phyloP scores from a whole-genome alignment of 75 land plant species.

The Cunninghamia lanceolata region DNA sequence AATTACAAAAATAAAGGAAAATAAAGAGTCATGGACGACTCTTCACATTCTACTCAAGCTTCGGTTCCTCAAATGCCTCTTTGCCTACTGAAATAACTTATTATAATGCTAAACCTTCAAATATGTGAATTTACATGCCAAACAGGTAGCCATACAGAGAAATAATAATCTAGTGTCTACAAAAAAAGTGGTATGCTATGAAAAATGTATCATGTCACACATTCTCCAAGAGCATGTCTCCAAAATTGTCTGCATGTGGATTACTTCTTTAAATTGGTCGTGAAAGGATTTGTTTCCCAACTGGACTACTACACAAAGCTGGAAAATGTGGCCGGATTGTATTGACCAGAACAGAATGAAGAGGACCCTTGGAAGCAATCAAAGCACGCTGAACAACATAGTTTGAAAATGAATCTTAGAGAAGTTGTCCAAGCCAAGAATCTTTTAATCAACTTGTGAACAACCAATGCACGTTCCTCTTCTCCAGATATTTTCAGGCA shows the following conservation, averaged over 20 bases:
- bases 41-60: too few relatives aligned
- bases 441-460: conserved; percentile 18
- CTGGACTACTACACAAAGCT: conserved; percentile 34
- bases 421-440: conserved; percentile 17
- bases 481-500: conserved; percentile 20
- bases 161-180: neutral
- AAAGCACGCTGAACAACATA: conserved; percentile 31
- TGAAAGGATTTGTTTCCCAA: conserved; percentile 39
- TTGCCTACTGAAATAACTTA: neutral
- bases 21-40: too few relatives aligned
- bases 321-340: conserved; percentile 40
- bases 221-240: neutral
- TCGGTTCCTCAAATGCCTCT: too few relatives aligned
- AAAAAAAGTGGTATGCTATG: neutral
- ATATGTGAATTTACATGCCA: conserved; percentile 10
- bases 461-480: conserved; percentile 10
- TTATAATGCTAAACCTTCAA: neutral
- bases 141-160: neutral
- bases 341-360: conserved; percentile 31
- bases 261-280: conserved; percentile 40
- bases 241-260: neutral
- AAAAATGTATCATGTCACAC: neutral
- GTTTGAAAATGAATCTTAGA: conserved; percentile 26
- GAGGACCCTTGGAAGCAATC: conserved; percentile 16
- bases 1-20: too few relatives aligned